Evolutionary conservation across 768 basidiomycete genomes (phyloP).

Genomic region (Amanita polypyramis): DNA sequence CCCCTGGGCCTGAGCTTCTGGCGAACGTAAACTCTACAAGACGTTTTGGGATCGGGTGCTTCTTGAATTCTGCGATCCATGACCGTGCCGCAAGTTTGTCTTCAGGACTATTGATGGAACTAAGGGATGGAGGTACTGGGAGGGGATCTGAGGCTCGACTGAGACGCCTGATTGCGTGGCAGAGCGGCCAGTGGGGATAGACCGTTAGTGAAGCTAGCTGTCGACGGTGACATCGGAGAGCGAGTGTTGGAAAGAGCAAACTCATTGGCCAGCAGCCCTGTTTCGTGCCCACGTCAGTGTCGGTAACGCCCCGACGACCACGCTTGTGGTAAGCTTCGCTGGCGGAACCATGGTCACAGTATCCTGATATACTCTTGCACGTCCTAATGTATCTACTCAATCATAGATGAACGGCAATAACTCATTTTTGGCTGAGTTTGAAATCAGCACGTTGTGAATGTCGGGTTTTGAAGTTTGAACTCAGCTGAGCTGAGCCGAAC

Average conservation of each 20-base stretch:
- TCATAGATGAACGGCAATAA: too few relatives aligned
- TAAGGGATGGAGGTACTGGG: slow-evolving; percentile 33
- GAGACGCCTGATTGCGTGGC: background rate
- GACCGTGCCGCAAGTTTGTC: slow-evolving; percentile 36
- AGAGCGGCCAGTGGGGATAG: background rate
- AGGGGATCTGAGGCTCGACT: slow-evolving; percentile 10
- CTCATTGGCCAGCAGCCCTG: too few relatives aligned
- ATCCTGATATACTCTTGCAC: too few relatives aligned
- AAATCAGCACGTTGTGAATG: background rate
- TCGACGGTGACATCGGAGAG: background rate
- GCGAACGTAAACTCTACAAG: slow-evolving; percentile 59
- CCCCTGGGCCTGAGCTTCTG: slow-evolving; percentile 77
- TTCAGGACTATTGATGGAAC: slow-evolving; percentile 23
- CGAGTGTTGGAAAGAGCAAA: background rate
- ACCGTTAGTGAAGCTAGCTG: background rate
- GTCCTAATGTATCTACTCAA: too few relatives aligned
- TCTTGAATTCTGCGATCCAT: slow-evolving; percentile 46
- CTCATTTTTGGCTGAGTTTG: background rate
- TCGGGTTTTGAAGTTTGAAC: too few relatives aligned
- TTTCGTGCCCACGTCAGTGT: background rate
- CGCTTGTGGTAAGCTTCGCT: background rate
- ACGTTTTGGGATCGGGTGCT: slow-evolving; percentile 33
- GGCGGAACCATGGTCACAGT: background rate
- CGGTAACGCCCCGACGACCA: background rate
- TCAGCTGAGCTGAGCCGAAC: too few relatives aligned